A percentile compares a stretch with the other conserved stretches of the same genome.
Evolutionary conservation across 805 yeast species (phyloP).

Genomic region (Ogataea neopini): DNA sequence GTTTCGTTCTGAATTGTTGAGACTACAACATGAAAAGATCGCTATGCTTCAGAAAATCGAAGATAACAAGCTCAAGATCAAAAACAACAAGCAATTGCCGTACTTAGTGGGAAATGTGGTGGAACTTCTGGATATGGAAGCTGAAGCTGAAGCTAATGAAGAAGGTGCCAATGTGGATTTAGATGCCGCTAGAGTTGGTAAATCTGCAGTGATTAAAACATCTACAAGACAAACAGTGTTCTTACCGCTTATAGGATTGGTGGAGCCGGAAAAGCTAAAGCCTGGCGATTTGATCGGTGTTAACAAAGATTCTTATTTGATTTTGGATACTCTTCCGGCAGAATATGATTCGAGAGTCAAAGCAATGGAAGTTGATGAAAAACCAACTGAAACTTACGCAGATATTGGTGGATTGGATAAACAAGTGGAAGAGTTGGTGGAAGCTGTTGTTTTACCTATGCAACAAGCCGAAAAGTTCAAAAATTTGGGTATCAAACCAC

Average conservation of each 20-base stretch:
- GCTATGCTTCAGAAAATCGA: slow-evolving; percentile 92
- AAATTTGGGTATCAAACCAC: slow-evolving; percentile 92
- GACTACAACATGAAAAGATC: slow-evolving; percentile 88
- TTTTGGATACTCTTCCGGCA: slow-evolving; percentile 91
- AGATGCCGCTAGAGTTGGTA: slow-evolving; percentile 88
- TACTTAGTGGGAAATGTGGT: slow-evolving; percentile 96
- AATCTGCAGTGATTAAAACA: slow-evolving; percentile 97
- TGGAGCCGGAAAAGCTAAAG: slow-evolving; percentile 84
- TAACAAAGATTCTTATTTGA: slow-evolving; percentile 91
- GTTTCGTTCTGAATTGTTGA: slow-evolving; percentile 87
- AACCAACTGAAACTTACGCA: slow-evolving; percentile 94
- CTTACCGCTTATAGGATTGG: slow-evolving; percentile 92
- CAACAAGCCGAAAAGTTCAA: slow-evolving; percentile 96
- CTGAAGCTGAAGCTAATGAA: slow-evolving; percentile 76
- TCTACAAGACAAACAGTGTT: slow-evolving; percentile 97
- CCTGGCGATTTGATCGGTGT: slow-evolving; percentile 99
- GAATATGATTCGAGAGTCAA: slow-evolving; percentile 97
- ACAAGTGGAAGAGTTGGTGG: slow-evolving; percentile 96
- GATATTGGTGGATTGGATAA: slow-evolving; percentile 98
- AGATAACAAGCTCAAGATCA: slow-evolving; percentile 94
- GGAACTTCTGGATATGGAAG: slow-evolving; percentile 85
- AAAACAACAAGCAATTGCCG: slow-evolving; percentile 93
- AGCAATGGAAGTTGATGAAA: slow-evolving; percentile 99
- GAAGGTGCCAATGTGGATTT: slow-evolving; percentile 96
- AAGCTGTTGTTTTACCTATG: slow-evolving; percentile 98